phyloP scores from a whole-genome alignment of 768 basidiomycete genomes.

The Mycena galericulata region DNA sequence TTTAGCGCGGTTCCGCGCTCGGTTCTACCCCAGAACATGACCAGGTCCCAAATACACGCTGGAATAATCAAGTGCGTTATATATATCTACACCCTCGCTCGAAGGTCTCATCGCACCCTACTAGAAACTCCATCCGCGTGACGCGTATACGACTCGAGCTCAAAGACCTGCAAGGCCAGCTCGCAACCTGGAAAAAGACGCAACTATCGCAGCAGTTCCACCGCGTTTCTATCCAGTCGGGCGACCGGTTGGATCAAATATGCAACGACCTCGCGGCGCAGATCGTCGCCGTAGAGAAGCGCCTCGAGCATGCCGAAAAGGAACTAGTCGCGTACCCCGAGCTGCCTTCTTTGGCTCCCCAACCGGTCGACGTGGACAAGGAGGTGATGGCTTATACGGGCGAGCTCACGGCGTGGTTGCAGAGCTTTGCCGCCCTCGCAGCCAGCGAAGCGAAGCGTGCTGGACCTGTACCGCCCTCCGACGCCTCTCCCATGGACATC shows the following conservation, averaged over 20 bases:
- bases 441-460: background rate
- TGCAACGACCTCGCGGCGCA: background rate
- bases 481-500: constrained; percentile 17
- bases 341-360: constrained; percentile 16
- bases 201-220: constrained; percentile 31
- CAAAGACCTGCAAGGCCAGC: constrained; percentile 2
- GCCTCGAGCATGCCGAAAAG: constrained; percentile 5
- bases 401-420: constrained; percentile 19
- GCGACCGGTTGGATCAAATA: constrained; percentile 12
- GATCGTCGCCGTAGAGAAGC: background rate
- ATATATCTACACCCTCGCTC: background rate
- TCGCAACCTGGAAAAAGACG: constrained; percentile 20
- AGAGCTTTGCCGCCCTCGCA: constrained; percentile 14
- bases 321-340: constrained; percentile 20
- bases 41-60: constrained; percentile 12
- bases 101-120: background rate
- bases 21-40: constrained; percentile 1
- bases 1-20: constrained; percentile 14
- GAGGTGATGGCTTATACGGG: constrained; percentile 26
- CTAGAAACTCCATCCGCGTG: constrained; percentile 26
- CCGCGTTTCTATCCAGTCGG: constrained; percentile 17
- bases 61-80: constrained; percentile 28
- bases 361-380: background rate
- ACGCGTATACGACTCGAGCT: constrained; percentile 24
- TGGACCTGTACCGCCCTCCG: background rate